Evolutionary conservation across 495 filamentous ascomycete genomes (phyloP), one percentile per base, ranked within the genome.

Genomic region (Collariella sp.): DNA sequence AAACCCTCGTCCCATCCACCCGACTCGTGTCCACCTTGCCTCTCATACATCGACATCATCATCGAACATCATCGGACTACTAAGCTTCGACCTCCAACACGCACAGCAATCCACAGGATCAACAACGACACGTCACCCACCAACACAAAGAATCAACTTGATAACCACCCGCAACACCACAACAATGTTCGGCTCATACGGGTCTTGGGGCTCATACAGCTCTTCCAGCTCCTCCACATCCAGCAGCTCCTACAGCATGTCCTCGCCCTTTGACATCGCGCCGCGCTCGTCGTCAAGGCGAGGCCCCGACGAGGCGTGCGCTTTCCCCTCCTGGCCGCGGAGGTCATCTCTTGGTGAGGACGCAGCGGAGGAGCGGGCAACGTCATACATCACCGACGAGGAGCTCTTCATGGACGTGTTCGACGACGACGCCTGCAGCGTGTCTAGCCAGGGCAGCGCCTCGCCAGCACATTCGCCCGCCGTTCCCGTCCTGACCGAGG

Each of bases 241-340:
- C 34, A 55, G 36, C 55, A 58, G 49, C 55, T 35, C 47, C 19
- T 60, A 54, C 57, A 67, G 65, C 43, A 71, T 65, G 29, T 60
- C 78, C 5, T 66, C 72, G 42, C 76, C 78, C 55, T 72, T 80
- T 60, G 78, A 81, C 58, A 81, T 81, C 58, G 66, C 70, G 29
- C 68, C 71, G 29, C 71, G 64, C 52, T 67, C 65, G 57, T 70
- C 69, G 29, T 68, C 71, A 22, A 62, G 68, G 11, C 59, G 64
- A 54, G 54, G 58, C 6, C 65, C 72, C 60, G 71, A 71, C 53
- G 58, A 69, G 9, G 65, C 58, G 49, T 76, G 73, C 67, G 74
- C 74, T 18, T 77, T 72, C 58, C 74, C 74, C n/a, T 77, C 74
- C 41, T 77, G 74, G 74, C 74, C 74, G 11, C 67, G 70, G 41